Percentiles rank a stretch among this genome's conserved stretches.
phyloP scores from a whole-genome alignment of 345 rosid genomes.

The Salix brachista region DNA sequence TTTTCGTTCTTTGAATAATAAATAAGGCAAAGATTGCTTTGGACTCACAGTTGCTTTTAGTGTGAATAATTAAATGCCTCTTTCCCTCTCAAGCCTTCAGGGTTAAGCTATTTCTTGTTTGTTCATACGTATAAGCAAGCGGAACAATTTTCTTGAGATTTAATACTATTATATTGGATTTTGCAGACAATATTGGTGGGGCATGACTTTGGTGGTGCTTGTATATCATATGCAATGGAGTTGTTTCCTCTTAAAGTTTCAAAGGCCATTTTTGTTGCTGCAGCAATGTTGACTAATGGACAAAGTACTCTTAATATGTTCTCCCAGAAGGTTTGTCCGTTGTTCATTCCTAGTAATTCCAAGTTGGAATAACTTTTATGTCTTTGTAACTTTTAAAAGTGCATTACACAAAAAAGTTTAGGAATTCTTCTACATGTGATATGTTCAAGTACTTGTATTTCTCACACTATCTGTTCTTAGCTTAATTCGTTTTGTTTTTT shows the following conservation, averaged over 20 bases:
- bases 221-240: slow-evolving; percentile 84
- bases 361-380: background rate
- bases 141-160: background rate
- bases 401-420: background rate
- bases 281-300: slow-evolving; percentile 70
- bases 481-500: background rate
- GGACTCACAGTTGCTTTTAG: background rate
- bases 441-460: background rate
- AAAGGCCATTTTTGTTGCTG: slow-evolving; percentile 75
- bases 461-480: background rate
- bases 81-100: background rate
- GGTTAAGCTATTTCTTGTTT: background rate
- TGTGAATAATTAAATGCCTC: background rate
- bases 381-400: background rate
- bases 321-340: slow-evolving; percentile 49
- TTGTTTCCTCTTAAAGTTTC: slow-evolving; percentile 64
- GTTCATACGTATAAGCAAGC: background rate
- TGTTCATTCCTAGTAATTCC: background rate
- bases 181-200: slow-evolving; percentile 89
- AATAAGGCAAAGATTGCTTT: background rate
- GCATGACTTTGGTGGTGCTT: slow-evolving; percentile 94
- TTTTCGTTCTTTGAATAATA: background rate
- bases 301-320: slow-evolving; percentile 77
- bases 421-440: background rate
- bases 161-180: background rate